These are phyloP conservation scores for Ceriops tagal DNA, from an alignment of 345 rosid species.

Conservation along the genomic window DNA sequence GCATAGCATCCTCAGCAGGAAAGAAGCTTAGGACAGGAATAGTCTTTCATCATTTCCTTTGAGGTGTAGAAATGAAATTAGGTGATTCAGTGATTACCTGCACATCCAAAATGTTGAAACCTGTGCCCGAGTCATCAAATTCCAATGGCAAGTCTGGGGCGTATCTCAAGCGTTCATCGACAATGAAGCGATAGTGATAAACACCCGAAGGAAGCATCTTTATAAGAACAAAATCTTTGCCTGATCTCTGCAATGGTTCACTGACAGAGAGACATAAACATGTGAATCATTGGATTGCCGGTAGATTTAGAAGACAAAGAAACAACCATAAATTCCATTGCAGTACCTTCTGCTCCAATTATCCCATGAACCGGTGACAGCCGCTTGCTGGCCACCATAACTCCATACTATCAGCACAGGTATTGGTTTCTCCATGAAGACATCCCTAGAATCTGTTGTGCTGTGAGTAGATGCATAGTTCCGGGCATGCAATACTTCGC, in stretches of 20 bases:
- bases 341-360: slow-evolving; percentile 47
- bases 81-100: slow-evolving; percentile 33
- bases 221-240: slow-evolving; percentile 45
- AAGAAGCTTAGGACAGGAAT: no score
- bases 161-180: slow-evolving; percentile 39
- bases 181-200: slow-evolving; percentile 54
- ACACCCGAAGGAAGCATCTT: slow-evolving; percentile 54
- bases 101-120: slow-evolving; percentile 54
- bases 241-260: slow-evolving; percentile 42
- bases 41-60: no score
- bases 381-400: slow-evolving; percentile 53
- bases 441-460: slow-evolving; percentile 15
- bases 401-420: slow-evolving; percentile 55
- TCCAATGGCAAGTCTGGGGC: slow-evolving; percentile 52
- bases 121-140: slow-evolving; percentile 34
- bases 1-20: no score
- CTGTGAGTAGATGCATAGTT: slow-evolving; percentile 15
- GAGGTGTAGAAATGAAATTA: neutral
- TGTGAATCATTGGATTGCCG: neutral
- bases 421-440: slow-evolving; percentile 22
- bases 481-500: slow-evolving; percentile 19
- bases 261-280: slow-evolving; percentile 23
- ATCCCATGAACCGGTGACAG: slow-evolving; percentile 71
- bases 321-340: slow-evolving; percentile 8
- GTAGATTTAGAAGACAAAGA: neutral